Evolutionary conservation across 2,329 filamentous ascomycete species (phyloP).

Genomic region (Claviceps quebecensis): DNA sequence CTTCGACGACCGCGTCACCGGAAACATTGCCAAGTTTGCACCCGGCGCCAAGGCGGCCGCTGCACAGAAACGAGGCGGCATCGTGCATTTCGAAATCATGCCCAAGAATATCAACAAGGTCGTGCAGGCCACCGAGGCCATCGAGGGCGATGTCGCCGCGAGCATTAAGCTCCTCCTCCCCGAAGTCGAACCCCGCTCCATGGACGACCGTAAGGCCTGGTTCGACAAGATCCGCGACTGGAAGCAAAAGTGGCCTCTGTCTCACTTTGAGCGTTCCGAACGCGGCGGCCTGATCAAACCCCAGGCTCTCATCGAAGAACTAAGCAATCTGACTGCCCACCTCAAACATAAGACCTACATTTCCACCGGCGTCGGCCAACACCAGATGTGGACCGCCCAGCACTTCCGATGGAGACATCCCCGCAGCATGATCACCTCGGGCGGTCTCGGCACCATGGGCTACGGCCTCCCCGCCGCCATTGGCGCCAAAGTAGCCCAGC

Average conservation of each 20-base stretch:
- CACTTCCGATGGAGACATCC: slow-evolving; percentile 92
- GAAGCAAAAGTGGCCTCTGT: slow-evolving; percentile 84
- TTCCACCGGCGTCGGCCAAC: slow-evolving; percentile 87
- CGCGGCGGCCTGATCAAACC: slow-evolving; percentile 78
- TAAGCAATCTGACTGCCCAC: slow-evolving; percentile 68
- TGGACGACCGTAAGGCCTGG: slow-evolving; percentile 64
- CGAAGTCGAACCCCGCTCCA: slow-evolving; percentile 46
- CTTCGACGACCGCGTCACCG: slow-evolving; percentile 92
- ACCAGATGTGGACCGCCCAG: slow-evolving; percentile 97
- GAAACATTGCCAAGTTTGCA: slow-evolving; percentile 71
- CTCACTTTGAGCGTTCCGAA: slow-evolving; percentile 64
- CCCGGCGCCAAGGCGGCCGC: slow-evolving; percentile 78
- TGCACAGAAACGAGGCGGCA: slow-evolving; percentile 74
- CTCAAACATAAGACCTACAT: slow-evolving; percentile 80
- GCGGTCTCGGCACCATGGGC: slow-evolving; percentile 79
- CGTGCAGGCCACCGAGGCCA: slow-evolving; percentile 85
- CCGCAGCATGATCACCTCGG: slow-evolving; percentile 89
- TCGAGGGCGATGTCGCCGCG: slow-evolving; percentile 78
- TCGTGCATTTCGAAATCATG: slow-evolving; percentile 96
- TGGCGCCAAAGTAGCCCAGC: slow-evolving; percentile 65
- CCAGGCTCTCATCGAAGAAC: slow-evolving; percentile 79
- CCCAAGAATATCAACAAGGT: slow-evolving; percentile 99
- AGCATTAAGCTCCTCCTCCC: slow-evolving; percentile 69
- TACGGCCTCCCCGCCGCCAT: slow-evolving; percentile 90
- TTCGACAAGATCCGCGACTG: slow-evolving; percentile 78